Base-by-base conservation (phyloP, 163 green algal genomes). In the Chlorella variabilis region DNA sequence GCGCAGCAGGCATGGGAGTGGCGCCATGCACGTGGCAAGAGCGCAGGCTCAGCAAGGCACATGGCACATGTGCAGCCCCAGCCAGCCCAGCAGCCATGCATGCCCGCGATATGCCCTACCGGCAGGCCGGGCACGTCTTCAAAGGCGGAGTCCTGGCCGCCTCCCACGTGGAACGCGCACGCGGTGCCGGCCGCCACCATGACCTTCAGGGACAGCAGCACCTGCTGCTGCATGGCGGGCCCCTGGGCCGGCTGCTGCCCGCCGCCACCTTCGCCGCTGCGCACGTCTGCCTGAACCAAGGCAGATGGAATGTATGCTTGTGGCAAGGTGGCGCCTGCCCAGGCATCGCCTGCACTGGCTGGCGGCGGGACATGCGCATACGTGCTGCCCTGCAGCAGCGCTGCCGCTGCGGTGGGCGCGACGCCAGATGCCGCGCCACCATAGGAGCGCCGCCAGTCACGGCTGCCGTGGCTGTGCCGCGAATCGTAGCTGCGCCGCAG, bases 161-260 rank as follows among this genome's bases (percentile, higher is more conserved):
- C 89, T 51, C 89, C 91, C 45, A 95, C 87, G 71, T 94, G 90
- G 87, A 94, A 96, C 1, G 88, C 78, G 51, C 90, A 95, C 20
- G 92, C 84, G 20, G 61, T 88, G 51, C 93, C 93, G 11, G 88
- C 87, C 2, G 85, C 89, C 6, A 94, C 82, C 48, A 93, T 92
- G 21, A 96, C 89, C 87, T 96, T 92, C 36, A 93, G 33, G 1
- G 65, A 79, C 31, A 87, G 83, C 67, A 79, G n/a, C 33, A 78
- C 68, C 63, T 71, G 36, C 66, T 63, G 36, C 48, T 65, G 29
- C 33, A 59, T 48, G 31, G 27, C 61, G 45, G 68, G 69, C 63
- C 27, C 41, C 13, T 33, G 41, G 34, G 58, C 58, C 63, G 58
- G 39, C 54, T 51, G 41, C 18, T n/a, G 21, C 8, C 51, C 3